Percentiles rank a stretch among this genome's conserved stretches.
These are phyloP conservation scores for Solanum medicagineum DNA, from an alignment of 257 asterid genomes.

Conservation along the genomic window DNA sequence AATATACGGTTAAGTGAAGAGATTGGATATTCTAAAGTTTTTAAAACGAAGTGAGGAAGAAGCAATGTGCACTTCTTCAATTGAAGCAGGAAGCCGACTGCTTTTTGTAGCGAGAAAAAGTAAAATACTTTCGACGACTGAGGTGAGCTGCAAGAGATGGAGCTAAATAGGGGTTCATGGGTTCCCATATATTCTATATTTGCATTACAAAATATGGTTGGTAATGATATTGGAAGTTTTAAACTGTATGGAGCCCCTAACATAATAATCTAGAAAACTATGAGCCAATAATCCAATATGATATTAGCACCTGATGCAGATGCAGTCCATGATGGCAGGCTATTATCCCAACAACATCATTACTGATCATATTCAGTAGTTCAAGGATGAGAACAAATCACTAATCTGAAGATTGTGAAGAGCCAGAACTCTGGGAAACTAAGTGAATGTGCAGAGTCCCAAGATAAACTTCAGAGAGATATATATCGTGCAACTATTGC, in stretches of 20 bases:
- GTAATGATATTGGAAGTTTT: background rate
- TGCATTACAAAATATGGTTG: too few species aligned
- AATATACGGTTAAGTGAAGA: too few species aligned
- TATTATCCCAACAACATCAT: conserved; percentile 92
- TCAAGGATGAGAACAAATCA: conserved; percentile 92
- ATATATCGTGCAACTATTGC: conserved; percentile 98
- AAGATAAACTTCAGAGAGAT: conserved; percentile 79
- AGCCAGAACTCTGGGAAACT: conserved; percentile 92
- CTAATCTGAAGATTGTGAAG: conserved; percentile 91
- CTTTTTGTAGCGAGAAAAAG: too few species aligned
- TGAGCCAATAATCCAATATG: background rate
- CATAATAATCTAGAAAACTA: background rate
- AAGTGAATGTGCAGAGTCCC: conserved; percentile 92
- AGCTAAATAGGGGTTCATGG: too few species aligned
- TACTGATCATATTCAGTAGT: conserved; percentile 98
- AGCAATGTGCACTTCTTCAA: too few species aligned
- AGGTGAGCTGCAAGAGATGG: too few species aligned
- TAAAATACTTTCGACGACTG: too few species aligned
- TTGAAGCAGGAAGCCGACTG: too few species aligned
- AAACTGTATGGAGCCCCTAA: background rate
- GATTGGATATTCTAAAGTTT: too few species aligned
- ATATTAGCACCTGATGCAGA: conserved; percentile 89
- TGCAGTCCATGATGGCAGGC: conserved; percentile 99
- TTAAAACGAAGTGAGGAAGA: too few species aligned
- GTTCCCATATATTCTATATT: too few species aligned